Percentiles rank a stretch among this genome's conserved stretches.
These are phyloP conservation scores for Sisymbrium altissimum DNA, from an alignment of 345 rosid genomes.

Conservation along the genomic window DNA sequence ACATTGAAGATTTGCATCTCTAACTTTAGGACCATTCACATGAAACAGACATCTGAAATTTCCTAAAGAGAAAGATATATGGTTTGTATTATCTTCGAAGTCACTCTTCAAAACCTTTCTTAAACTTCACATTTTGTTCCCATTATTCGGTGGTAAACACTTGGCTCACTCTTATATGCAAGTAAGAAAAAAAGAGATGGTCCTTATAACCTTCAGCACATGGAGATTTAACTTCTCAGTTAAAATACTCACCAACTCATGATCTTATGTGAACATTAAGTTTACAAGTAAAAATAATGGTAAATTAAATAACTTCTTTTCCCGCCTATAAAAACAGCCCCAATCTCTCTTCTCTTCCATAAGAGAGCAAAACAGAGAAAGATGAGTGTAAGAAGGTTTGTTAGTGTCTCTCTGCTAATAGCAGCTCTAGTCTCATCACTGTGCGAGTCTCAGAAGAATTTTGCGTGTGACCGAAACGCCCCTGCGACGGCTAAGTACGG, in stretches of 20 bases:
- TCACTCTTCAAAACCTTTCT: conserved; percentile 19
- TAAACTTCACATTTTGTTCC: conserved; percentile 28
- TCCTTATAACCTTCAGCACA: conserved; percentile 9
- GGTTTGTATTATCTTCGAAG: conserved; percentile 31
- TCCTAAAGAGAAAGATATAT: conserved; percentile 3
- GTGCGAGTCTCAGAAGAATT: conserved; percentile 31
- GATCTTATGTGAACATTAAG: not conserved
- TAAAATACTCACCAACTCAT: conserved; percentile 5
- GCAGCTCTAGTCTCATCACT: conserved; percentile 27
- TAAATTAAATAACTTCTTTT: not conserved
- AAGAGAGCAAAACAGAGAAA: conserved; percentile 2
- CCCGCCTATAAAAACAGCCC: conserved; percentile 27
- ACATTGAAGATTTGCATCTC: conserved; percentile 85
- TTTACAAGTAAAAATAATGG: not conserved
- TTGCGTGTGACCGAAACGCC: conserved; percentile 8
- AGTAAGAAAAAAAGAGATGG: conserved; percentile 21
- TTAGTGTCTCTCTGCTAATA: conserved; percentile 23
- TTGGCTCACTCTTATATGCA: conserved; percentile 19
- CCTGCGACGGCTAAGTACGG: conserved; percentile 21
- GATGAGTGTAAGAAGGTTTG: conserved; percentile 15
- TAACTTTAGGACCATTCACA: conserved; percentile 29
- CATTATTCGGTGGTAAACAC: conserved; percentile 23
- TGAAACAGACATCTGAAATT: conserved; percentile 9
- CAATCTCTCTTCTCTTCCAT: not conserved
- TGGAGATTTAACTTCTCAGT: not conserved